Base-by-base conservation (phyloP, 331 rosid species). In the Prunus yedoensis region DNA sequence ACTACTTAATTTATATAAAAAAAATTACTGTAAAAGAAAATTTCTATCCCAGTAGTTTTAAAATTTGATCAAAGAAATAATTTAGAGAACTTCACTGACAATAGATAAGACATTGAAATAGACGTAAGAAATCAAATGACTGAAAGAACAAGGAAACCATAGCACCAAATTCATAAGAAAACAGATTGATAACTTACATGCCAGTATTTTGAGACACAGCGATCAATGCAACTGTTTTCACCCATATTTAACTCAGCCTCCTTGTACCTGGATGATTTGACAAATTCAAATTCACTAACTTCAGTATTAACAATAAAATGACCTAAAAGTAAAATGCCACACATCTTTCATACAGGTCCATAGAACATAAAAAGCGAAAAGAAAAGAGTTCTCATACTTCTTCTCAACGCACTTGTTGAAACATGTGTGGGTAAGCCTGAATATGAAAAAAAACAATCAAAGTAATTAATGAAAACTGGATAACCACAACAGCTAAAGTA, bases 151-250 rank as follows among this genome's bases (percentile, higher is more conserved):
- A 72, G 5, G 47, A 59, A 57, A 73, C 64, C 38, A 12, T 4
- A 46, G 56, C 23, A 49, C 57, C 18, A 74, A 32, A 78, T 62
- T 18, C 59, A 70, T 49, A 67, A 20, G 27, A n/a, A 62, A 59
- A 52, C 21, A 72, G 8, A 28, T 9, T 14, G 71, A 76, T 13
- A 76, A 69, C 97, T 89, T 85, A 92, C 99, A 60, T 90, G 97
- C 99, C 99, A 95, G 58, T 95, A 95, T 80, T 92, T 95, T 68
- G 99, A 95, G 81, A 95, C 99, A 38, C 99, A 94, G 8, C 99
- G 97, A 28, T 95, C 99, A 80, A 90, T 92, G 87, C 97, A 95
- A 78, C 94, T 88, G 83, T 95, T 95, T 89, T 95, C 99, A 73
- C 99, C 99, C 97, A 92, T 95, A 66, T 95, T 90, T 79, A 95